Conservation (phyloP, 768 basidiomycete species). For the Russula ochroleuca region DNA sequence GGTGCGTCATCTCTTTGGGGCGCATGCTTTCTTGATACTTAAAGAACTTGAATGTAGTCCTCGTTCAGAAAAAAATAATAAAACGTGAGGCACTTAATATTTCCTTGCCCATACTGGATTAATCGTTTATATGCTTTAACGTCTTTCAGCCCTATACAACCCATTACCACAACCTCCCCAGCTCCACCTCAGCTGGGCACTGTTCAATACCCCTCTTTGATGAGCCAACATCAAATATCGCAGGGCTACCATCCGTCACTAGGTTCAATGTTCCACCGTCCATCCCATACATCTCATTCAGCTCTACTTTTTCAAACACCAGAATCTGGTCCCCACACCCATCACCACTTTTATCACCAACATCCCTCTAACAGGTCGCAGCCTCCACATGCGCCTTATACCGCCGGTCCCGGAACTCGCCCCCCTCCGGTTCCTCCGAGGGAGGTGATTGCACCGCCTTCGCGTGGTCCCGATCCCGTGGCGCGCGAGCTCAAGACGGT, state of each 20-base stretch:
- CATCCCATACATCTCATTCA: slow-evolving; percentile 23
- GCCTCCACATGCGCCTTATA: slow-evolving; percentile 3
- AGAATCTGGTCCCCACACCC: slow-evolving; percentile 27
- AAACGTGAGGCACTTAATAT: slow-evolving; percentile 25
- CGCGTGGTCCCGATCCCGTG: slow-evolving; percentile 34
- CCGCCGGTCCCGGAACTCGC: slow-evolving; percentile 3
- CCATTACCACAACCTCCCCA: slow-evolving; percentile 69
- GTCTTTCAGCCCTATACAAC: slow-evolving; percentile 31
- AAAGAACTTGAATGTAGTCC: slow-evolving; percentile 45
- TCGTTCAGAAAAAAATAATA: slow-evolving; percentile 29
- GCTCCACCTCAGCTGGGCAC: slow-evolving; percentile 47
- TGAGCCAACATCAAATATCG: slow-evolving; percentile 71
- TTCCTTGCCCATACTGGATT: not conserved
- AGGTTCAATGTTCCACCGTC: slow-evolving; percentile 61
- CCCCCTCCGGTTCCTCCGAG: slow-evolving; percentile 34
- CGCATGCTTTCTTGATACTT: slow-evolving; percentile 38
- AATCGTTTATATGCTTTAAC: not conserved
- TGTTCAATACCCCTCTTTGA: slow-evolving; percentile 63
- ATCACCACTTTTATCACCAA: slow-evolving; percentile 25
- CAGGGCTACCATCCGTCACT: slow-evolving; percentile 77
- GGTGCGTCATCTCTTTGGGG: slow-evolving; percentile 18
- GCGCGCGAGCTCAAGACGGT: slow-evolving; percentile 55
- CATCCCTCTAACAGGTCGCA: slow-evolving; percentile 25
- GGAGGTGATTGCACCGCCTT: slow-evolving; percentile 33
- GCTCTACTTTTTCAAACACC: slow-evolving; percentile 26